Conservation (phyloP, 176 grass and related monocot genomes). For the Olyra latifolia region DNA sequence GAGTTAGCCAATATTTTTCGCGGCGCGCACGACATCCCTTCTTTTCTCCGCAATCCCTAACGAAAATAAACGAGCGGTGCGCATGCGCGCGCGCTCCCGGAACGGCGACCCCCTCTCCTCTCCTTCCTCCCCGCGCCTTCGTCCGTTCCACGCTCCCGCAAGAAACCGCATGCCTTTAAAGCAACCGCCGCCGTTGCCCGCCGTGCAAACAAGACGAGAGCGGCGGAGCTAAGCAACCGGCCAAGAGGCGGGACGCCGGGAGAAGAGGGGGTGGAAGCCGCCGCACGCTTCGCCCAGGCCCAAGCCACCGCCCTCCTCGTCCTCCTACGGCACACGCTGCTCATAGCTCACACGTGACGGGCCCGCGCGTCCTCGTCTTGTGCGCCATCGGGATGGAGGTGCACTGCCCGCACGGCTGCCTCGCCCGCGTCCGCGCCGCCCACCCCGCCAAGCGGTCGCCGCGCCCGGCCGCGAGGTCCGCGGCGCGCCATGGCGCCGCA, state of each 20-base stretch:
- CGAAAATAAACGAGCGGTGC: slow-evolving; percentile 11
- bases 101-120: neutral
- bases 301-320: neutral
- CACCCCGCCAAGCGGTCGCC: slow-evolving; percentile 22
- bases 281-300: slow-evolving; percentile 34
- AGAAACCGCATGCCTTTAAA: slow-evolving; percentile 7
- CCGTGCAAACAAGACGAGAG: neutral
- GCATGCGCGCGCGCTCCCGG: slow-evolving; percentile 10
- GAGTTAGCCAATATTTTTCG: too few species aligned
- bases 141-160: neutral
- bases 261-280: slow-evolving; percentile 51
- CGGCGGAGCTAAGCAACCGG: neutral
- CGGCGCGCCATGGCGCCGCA: neutral
- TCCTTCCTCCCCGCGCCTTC: slow-evolving; percentile 6
- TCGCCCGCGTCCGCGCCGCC: slow-evolving; percentile 8
- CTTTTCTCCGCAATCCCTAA: neutral
- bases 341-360: neutral
- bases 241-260: slow-evolving; percentile 22
- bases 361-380: neutral
- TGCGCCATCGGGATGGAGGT: slow-evolving; percentile 40
- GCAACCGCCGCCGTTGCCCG: neutral
- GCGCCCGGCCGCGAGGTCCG: neutral
- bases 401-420: slow-evolving; percentile 42
- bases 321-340: too few species aligned
- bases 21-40: too few species aligned